Conservation (phyloP, 345 rosid species). For the Hibiscus tridactylites region DNA sequence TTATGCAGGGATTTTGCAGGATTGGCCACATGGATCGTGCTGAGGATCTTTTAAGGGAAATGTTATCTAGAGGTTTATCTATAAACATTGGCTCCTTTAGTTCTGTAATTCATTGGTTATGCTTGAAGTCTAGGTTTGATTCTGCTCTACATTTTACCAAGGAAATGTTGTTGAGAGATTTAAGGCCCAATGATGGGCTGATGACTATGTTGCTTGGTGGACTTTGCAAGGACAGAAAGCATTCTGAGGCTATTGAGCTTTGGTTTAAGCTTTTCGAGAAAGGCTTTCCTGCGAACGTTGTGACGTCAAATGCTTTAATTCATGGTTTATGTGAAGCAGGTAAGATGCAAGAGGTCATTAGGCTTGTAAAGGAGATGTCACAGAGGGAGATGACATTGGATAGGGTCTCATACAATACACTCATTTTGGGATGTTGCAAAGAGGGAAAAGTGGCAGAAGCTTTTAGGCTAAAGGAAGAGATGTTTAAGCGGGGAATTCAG, state of each 20-base stretch:
- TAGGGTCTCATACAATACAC: constrained; percentile 48
- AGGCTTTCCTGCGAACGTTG: constrained; percentile 35
- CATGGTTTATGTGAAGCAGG: constrained; percentile 64
- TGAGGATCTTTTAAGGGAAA: constrained; percentile 47
- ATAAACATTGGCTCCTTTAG: constrained; percentile 46
- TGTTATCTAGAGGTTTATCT: constrained; percentile 42
- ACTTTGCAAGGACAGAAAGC: constrained; percentile 51
- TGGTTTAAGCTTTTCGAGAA: constrained; percentile 43
- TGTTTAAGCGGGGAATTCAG: constrained; percentile 48
- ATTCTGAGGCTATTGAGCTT: constrained; percentile 48
- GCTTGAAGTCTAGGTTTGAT: constrained; percentile 37
- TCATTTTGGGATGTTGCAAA: constrained; percentile 49
- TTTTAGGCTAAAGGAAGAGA: constrained; percentile 52
- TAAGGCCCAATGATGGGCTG: constrained; percentile 57
- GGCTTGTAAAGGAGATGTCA: constrained; percentile 47
- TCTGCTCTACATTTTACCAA: constrained; percentile 38
- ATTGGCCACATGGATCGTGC: constrained; percentile 41
- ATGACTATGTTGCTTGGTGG: constrained; percentile 52
- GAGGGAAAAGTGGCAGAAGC: constrained; percentile 45
- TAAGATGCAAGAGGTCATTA: constrained; percentile 42
- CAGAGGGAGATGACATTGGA: constrained; percentile 43
- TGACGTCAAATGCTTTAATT: constrained; percentile 71
- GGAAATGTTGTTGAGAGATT: constrained; percentile 57
- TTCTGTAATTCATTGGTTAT: constrained; percentile 50
- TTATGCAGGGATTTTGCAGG: constrained; percentile 53